Conservation (phyloP, 805 yeast species). For the Schwanniomyces vanrijiae region DNA sequence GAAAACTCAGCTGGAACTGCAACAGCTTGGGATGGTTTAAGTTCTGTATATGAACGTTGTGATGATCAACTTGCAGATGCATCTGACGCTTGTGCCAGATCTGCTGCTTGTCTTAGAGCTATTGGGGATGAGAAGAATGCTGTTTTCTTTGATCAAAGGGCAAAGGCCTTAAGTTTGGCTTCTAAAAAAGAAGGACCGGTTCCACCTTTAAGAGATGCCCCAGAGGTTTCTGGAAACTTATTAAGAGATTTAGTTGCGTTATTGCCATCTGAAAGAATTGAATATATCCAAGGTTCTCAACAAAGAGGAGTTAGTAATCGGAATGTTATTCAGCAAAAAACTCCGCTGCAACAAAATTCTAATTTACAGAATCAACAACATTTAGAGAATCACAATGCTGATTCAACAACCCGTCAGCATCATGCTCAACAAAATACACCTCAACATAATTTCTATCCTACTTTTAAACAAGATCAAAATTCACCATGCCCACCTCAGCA, state of each 20-base stretch:
- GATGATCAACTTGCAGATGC: constrained; percentile 62
- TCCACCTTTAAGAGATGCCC: constrained; percentile 47
- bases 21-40: constrained; percentile 64
- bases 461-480: constrained; percentile 11
- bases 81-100: constrained; percentile 55
- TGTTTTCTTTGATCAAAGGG: constrained; percentile 41
- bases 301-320: background rate
- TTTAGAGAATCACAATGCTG: constrained; percentile 12
- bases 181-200: constrained; percentile 43
- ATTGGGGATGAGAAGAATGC: constrained; percentile 47
- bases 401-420: constrained; percentile 4
- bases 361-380: constrained; percentile 10
- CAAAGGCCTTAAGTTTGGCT: constrained; percentile 42
- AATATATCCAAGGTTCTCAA: constrained; percentile 28
- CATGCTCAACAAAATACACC: constrained; percentile 13
- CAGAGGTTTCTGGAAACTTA: constrained; percentile 46
- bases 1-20: constrained; percentile 50
- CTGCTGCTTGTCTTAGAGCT: constrained; percentile 49
- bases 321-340: constrained; percentile 3
- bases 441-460: constrained; percentile 12
- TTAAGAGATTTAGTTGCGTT: constrained; percentile 44
- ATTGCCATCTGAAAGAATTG: constrained; percentile 41
- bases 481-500: constrained; percentile 22
- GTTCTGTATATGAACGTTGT: constrained; percentile 63
- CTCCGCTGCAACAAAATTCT: constrained; percentile 6